phyloP scores from a whole-genome alignment of 805 yeast species.

The Candida bentonensis region DNA sequence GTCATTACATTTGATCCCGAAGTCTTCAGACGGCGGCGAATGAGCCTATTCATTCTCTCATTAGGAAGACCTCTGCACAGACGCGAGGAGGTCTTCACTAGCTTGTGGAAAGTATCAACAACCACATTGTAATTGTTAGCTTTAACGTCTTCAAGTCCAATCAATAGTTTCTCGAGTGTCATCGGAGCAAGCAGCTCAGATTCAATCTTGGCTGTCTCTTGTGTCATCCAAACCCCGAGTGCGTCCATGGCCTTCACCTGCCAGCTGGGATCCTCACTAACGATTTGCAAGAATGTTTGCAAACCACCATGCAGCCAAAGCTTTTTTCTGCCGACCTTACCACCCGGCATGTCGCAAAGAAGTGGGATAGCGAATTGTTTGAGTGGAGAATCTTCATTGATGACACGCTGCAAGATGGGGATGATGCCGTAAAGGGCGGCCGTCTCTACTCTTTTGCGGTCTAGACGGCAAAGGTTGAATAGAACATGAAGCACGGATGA shows the following conservation, averaged over 20 bases:
- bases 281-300: background rate
- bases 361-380: background rate
- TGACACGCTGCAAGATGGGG: background rate
- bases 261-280: background rate
- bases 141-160: background rate
- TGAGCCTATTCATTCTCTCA: background rate
- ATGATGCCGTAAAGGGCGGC: background rate
- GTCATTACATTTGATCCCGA: background rate
- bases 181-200: background rate
- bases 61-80: background rate
- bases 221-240: background rate
- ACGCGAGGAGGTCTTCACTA: background rate
- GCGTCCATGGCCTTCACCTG: background rate
- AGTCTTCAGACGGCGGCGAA: background rate
- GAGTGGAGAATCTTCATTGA: background rate
- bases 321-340: background rate
- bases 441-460: background rate
- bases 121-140: background rate
- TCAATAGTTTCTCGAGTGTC: background rate
- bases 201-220: conserved; percentile 1
- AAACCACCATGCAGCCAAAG: background rate
- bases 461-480: background rate
- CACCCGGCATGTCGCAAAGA: conserved; percentile 1
- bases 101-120: background rate
- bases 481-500: background rate